Base-by-base conservation (phyloP, 345 rosid genomes). In the Carallia brachiata region DNA sequence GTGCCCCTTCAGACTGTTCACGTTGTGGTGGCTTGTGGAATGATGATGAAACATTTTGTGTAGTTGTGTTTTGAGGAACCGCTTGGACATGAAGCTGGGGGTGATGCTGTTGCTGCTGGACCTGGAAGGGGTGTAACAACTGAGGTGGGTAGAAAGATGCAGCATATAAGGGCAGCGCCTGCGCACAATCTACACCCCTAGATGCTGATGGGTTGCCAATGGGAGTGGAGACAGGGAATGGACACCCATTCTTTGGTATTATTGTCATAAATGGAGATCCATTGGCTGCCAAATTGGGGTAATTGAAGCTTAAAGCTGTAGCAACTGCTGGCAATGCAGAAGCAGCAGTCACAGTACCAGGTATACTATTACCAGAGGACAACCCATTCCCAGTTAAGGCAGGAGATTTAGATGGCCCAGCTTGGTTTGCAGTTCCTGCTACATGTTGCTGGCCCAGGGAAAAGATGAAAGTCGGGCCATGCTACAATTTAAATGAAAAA, bases 61-160 rank as follows among this genome's bases (percentile, higher is more conserved):
- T 55, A 36, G 70, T 84, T 75, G 85, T 37, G 63, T 84, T 85
- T 31, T 76, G 82, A 59, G 55, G 67, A 27, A 66, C 70, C 47
- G 65, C 73, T 56, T 68, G 81, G 56, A 70, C 53, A 27, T 59
- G 19, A 56, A 75, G 65, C 52, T 72, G 79, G 34, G 72, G 37
- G 40, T 17, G 68, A 40, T 57, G 66, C 30, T 50, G 77, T 50
- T 80, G 92, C 66, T 81, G 87, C 75, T 74, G 79, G 71, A 79
- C 68, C 67, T 80, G 85, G 56, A 82, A 57, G 73, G 84, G 80
- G 59, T 81, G 88, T 70, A 85, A 77, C 71, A n/a, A 70, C 64
- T 84, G 87, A 58, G 88, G 76, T 61, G 90, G 59, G 77, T 82
- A 81, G 73, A 74, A 81, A 30, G 90, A 78, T 57, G 84, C 89